phyloP scores from a whole-genome alignment of 1,284 basidiomycete species.

The Stygiomarasmius scandens region DNA sequence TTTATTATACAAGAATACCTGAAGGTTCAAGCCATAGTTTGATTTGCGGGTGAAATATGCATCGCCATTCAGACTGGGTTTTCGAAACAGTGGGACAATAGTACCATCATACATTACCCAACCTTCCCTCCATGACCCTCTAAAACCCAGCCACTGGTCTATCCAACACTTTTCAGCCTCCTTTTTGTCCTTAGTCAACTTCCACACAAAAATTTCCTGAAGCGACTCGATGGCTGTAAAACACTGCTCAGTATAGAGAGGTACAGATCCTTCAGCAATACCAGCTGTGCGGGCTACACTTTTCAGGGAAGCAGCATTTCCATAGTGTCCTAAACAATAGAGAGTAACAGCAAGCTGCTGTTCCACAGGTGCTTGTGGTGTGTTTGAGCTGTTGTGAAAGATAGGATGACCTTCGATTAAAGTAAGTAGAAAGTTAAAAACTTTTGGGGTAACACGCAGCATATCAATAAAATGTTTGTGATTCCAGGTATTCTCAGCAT shows the following conservation, averaged over 20 bases:
- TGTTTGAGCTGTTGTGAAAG: conserved; percentile 31
- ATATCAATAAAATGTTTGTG: conserved; percentile 20
- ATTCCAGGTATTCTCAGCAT: conserved; percentile 26
- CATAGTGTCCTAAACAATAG: conserved; percentile 34
- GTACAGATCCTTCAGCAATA: conserved; percentile 25
- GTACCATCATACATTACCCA: conserved; percentile 26
- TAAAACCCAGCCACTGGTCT: conserved; percentile 15
- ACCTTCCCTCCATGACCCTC: conserved; percentile 18
- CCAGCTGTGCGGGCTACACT: conserved; percentile 31
- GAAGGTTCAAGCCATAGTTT: conserved; percentile 38
- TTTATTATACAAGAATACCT: conserved; percentile 23
- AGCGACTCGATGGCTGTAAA: conserved; percentile 26
- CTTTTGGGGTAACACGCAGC: conserved; percentile 20
- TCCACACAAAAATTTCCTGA: conserved; percentile 27
- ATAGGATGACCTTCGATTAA: conserved; percentile 17
- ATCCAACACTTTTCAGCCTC: conserved; percentile 31
- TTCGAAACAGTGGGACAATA: conserved; percentile 15
- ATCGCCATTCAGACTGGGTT: conserved; percentile 25
- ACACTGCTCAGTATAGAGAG: conserved; percentile 22
- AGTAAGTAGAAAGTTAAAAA: conserved; percentile 21
- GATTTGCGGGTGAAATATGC: conserved; percentile 34
- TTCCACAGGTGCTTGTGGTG: conserved; percentile 29
- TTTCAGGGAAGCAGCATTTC: conserved; percentile 29
- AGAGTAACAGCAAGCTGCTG: conserved; percentile 33
- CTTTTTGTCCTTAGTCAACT: conserved; percentile 28